A percentile compares a stretch with the other conserved stretches of the same genome.
Evolutionary conservation across 1,139 yeast species (phyloP).

Genomic region (Diutina rugosa): DNA sequence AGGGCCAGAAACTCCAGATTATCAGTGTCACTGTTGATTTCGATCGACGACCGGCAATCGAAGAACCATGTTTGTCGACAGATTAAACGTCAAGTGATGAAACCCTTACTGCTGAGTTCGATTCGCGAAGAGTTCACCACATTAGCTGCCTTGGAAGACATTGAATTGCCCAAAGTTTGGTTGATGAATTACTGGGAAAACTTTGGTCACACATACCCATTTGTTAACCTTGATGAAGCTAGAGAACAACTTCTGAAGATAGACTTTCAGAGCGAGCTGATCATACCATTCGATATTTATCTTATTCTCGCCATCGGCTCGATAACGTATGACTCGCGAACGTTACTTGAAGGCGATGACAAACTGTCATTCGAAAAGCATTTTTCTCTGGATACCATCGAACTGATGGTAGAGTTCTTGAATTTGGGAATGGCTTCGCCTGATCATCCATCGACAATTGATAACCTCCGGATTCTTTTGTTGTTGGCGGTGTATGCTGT

Average conservation of each 20-base stretch:
- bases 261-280: conserved; percentile 22
- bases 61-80: neutral
- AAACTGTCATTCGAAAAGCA: neutral
- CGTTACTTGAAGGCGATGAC: neutral
- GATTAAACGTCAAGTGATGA: neutral
- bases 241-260: conserved; percentile 12
- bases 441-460: conserved; percentile 11
- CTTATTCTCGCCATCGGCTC: conserved; percentile 29
- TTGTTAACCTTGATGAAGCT: conserved; percentile 15
- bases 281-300: conserved; percentile 25
- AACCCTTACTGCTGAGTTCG: too few species aligned
- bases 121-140: conserved; percentile 23
- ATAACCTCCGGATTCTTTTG: conserved; percentile 11
- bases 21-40: neutral
- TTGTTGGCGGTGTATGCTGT: conserved; percentile 21
- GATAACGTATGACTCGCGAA: conserved; percentile 20
- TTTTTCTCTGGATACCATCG: conserved; percentile 11
- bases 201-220: conserved; percentile 24
- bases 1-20: neutral
- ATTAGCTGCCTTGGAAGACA: conserved; percentile 17
- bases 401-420: conserved; percentile 21
- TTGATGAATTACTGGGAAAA: conserved; percentile 24
- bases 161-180: conserved; percentile 18
- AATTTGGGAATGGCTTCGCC: conserved; percentile 12
- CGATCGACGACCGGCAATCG: neutral